phyloP scores from a whole-genome alignment of 2,329 filamentous ascomycete species.

The Neopestalotiopsis sp. region DNA sequence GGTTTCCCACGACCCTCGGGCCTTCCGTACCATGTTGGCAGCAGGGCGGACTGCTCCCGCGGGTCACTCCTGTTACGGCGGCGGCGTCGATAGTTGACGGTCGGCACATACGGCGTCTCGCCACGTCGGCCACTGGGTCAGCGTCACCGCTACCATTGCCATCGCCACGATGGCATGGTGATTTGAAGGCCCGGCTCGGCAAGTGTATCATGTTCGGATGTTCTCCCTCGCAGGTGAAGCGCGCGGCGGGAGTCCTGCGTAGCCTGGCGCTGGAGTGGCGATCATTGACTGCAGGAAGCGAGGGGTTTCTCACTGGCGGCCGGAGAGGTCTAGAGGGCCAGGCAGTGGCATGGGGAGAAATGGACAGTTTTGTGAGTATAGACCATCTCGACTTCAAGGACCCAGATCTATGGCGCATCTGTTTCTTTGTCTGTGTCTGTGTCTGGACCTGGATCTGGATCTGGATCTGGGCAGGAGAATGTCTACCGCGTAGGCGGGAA shows the following conservation, averaged over 20 bases:
- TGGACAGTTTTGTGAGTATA: conserved; percentile 61
- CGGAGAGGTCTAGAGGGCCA: conserved; percentile 29
- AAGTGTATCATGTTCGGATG: conserved; percentile 79
- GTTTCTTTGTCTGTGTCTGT: no score
- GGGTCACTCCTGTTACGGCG: background rate
- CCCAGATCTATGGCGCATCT: no score
- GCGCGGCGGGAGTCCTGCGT: conserved; percentile 63
- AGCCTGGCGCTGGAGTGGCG: conserved; percentile 69
- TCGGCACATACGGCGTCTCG: conserved; percentile 19
- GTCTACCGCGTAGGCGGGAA: no score
- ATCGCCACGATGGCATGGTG: conserved; percentile 67
- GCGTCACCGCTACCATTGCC: conserved; percentile 55
- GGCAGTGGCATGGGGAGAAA: conserved; percentile 63
- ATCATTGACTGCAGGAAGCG: conserved; percentile 40
- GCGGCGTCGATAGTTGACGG: background rate
- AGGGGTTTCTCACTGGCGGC: conserved; percentile 32
- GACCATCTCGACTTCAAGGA: no score
- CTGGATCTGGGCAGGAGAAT: background rate
- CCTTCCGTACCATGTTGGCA: no score
- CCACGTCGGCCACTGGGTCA: conserved; percentile 22
- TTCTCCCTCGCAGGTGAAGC: conserved; percentile 57
- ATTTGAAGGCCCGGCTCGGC: conserved; percentile 70
- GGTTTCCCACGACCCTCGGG: no score
- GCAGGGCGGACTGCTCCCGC: background rate
- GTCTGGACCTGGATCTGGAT: no score